Evolutionary conservation across 495 filamentous ascomycete genomes (phyloP), one percentile per base, ranked within the genome.

Genomic region (Lindgomyces ingoldianus): DNA sequence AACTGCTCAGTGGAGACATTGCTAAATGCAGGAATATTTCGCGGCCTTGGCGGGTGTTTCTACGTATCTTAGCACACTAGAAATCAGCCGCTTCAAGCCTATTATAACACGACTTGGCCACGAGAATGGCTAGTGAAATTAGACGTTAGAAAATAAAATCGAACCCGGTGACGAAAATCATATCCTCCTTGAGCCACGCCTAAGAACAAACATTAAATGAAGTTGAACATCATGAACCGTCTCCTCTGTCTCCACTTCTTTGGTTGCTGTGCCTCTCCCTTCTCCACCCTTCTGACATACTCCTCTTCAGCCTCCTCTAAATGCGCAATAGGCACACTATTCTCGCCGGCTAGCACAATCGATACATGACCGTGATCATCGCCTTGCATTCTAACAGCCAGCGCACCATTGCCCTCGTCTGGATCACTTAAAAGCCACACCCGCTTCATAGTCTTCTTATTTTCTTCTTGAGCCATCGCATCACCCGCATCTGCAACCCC

Each of bases 361-460:
- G 29, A 24, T 33, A 44, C 36, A 62, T 62, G 59, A 2, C 59
- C 59, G 18, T 55, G 24, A 2, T 39, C 59, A 30, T 62, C 59
- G 19, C 59, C 59, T 33, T 22, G 39, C 48, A 62, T 44, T 30
- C 49, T 8, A 12, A 39, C 33, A 39, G 33, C 33, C 14, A 64
- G 27, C 24, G 16, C 14, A 4, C 60, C 60, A 39, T 64, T 64
- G 1, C 60, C 60, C 44, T 64, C 60, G 55, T 64, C 60, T 22
- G 60, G 60, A 56, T 64, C 60, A 24, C 39, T 48, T 10, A 64
- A 29, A 50, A 64, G 45, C 60, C 60, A 64, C 1, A 64, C 50
- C 21, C 50, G 60, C 30, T 64, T 64, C 26, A 53, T 53, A 4
- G 11, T 57, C 42, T 49, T 64, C 60, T 39, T 39, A 14, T 14